Evolutionary conservation across 2,329 filamentous ascomycete genomes (phyloP), one percentile per base, ranked within the genome.

Genomic region (Arthroderma sp.): DNA sequence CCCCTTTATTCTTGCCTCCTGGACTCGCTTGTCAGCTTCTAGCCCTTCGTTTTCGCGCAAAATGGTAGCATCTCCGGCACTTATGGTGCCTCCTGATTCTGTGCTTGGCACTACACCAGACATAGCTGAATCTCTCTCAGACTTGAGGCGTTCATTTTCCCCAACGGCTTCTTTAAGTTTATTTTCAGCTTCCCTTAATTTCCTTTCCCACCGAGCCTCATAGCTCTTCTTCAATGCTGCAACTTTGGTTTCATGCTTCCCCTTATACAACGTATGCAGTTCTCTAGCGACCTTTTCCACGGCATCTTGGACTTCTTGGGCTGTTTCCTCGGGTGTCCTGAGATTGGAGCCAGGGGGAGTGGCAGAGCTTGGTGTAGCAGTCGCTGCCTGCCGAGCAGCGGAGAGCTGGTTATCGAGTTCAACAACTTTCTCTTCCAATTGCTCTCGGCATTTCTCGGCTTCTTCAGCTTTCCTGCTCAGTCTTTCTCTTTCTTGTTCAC

Each of bases 191-290:
- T 89, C 84, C 44, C 77, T 77, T 46, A 89, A 77, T 57, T 83
- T 85, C 72, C 93, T 93, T 64, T 94, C 86, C 77, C 86, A 91
- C 44, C 89, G 80, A 39, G 77, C 76, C 62, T 95, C 86, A 66
- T 96, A 81, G 57, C 74, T 77, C 55, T 80, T 78, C 60, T 81
- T 96, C 52, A 98, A 72, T 3, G 88, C 89, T 1, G 85, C 77
- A 38, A 96, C 89, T 69, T 98, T 98, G 50, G 81, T 85, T 68
- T 96, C 89, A 61, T 98, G 91, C 68, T 98, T 98, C 59, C 83
- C 80, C 69, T 95, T 96, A 74, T 98, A 98, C 7, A 94, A 74
- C 0, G 81, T 75, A 61, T 98, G 91, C 36, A 98, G 74, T 59
- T 98, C 91, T 29, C 86, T 77, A n/a, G 89, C 88, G 36, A 96